Conservation (phyloP, 495 filamentous ascomycete genomes). For the Tuber indicum region DNA sequence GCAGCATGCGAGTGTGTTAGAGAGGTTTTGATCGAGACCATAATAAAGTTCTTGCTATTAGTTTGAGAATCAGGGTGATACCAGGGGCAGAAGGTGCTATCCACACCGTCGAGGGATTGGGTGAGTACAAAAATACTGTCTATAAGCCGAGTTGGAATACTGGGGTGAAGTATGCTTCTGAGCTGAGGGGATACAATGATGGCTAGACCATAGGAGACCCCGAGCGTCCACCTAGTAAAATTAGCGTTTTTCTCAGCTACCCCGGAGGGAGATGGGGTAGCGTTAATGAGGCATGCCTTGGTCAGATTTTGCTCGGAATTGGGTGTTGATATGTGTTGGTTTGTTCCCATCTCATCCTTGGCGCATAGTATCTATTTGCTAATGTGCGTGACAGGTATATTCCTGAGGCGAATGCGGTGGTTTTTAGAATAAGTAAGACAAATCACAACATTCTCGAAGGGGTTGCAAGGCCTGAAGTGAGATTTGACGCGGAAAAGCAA, state of each 20-base stretch:
- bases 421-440: conserved; percentile 81
- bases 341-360: conserved; percentile 44
- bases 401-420: conserved; percentile 75
- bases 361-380: conserved; percentile 1
- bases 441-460: conserved; percentile 91
- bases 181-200: conserved; percentile 56
- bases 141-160: conserved; percentile 59
- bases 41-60: conserved; percentile 64
- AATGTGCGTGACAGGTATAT: conserved; percentile 53
- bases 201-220: neutral
- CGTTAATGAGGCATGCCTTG: conserved; percentile 79
- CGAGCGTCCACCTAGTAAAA: conserved; percentile 47
- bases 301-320: conserved; percentile 63
- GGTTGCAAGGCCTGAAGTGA: conserved; percentile 57
- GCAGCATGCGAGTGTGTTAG: conserved; percentile 75
- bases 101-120: conserved; percentile 51
- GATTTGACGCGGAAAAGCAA: conserved; percentile 57
- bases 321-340: conserved; percentile 71
- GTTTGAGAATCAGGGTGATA: conserved; percentile 65
- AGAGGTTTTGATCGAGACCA: conserved; percentile 63
- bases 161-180: conserved; percentile 58
- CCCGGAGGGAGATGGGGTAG: conserved; percentile 80
- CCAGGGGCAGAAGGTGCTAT: conserved; percentile 54
- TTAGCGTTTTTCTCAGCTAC: conserved; percentile 81
- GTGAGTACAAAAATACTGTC: conserved; percentile 61